Percentiles rank a stretch among this genome's conserved stretches.
phyloP scores from a whole-genome alignment of 176 grass and related monocot species.

The Thalia dealbata region DNA sequence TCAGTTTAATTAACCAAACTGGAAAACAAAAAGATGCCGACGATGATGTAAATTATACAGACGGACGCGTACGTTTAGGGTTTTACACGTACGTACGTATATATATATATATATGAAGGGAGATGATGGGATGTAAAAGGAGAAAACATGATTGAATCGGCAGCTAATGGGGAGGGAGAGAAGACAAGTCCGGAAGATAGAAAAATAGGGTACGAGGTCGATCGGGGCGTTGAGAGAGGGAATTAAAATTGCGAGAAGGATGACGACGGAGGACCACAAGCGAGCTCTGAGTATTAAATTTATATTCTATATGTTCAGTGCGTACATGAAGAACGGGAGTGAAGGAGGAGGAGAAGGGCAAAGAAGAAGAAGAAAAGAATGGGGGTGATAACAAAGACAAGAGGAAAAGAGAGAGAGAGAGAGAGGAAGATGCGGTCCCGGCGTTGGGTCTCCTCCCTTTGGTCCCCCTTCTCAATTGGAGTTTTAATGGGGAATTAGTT shows the following conservation, averaged over 20 bases:
- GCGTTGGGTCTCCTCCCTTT: constrained; percentile 19
- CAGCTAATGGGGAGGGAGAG: neutral
- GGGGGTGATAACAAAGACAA: neutral
- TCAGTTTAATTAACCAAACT: too few relatives aligned
- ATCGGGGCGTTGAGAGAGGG: too few relatives aligned
- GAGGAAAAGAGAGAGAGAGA: neutral
- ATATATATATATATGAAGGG: neutral
- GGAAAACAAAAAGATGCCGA: too few relatives aligned
- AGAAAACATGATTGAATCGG: neutral
- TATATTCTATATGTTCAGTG: too few relatives aligned
- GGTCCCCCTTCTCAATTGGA: constrained; percentile 43
- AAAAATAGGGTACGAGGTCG: constrained; percentile 10
- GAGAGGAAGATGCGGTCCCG: constrained; percentile 34
- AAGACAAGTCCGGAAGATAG: neutral
- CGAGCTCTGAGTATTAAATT: too few relatives aligned
- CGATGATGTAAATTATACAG: too few relatives aligned
- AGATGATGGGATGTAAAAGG: neutral
- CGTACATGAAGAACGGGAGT: too few relatives aligned
- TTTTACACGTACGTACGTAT: neutral
- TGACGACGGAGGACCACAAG: neutral
- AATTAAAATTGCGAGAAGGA: neutral
- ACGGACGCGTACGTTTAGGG: too few relatives aligned
- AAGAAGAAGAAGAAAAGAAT: neutral
- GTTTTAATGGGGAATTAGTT: constrained; percentile 92
- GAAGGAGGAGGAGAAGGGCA: neutral